These are phyloP conservation scores for Candida succiphila DNA, from an alignment of 805 yeast species.

Conservation along the genomic window DNA sequence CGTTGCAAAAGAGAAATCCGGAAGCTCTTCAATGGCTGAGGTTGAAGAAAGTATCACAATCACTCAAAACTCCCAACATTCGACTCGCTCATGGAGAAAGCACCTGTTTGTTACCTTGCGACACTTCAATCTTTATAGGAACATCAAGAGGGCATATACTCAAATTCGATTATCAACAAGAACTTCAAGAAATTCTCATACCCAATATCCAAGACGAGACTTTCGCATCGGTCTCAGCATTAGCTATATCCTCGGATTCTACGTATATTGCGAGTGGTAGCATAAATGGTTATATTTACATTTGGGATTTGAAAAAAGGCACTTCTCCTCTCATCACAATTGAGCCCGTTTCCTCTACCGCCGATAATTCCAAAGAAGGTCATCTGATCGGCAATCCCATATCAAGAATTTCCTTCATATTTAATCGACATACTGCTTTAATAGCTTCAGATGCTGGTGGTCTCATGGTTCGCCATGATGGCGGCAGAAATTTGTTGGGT, in stretches of 20 bases:
- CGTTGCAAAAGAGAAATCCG: constrained; percentile 2
- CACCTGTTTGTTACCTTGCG: constrained; percentile 31
- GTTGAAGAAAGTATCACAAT: constrained; percentile 14
- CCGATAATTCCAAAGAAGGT: constrained; percentile 6
- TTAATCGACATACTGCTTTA: constrained; percentile 44
- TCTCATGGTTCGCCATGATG: constrained; percentile 53
- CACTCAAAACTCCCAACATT: constrained; percentile 11
- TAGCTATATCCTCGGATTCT: constrained; percentile 61
- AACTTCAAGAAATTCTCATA: constrained; percentile 32
- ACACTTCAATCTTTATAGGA: constrained; percentile 46
- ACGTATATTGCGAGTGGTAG: constrained; percentile 62
- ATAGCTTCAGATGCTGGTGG: constrained; percentile 49
- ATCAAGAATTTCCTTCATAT: constrained; percentile 35
- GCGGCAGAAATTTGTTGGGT: constrained; percentile 46
- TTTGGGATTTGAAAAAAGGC: constrained; percentile 52
- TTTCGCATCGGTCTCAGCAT: constrained; percentile 40
- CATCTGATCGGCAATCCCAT: constrained; percentile 31
- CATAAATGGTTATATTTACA: constrained; percentile 47
- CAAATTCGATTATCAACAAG: constrained; percentile 63
- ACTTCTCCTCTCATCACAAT: constrained; percentile 18
- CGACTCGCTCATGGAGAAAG: constrained; percentile 44
- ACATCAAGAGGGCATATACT: constrained; percentile 58
- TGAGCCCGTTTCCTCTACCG: background rate
- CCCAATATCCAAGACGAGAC: constrained; percentile 18
- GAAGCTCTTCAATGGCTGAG: constrained; percentile 20